A percentile compares a stretch with the other conserved stretches of the same genome.
These are phyloP conservation scores for Carex scoparia DNA, from an alignment of 176 grass and related monocot genomes.

Conservation along the genomic window DNA sequence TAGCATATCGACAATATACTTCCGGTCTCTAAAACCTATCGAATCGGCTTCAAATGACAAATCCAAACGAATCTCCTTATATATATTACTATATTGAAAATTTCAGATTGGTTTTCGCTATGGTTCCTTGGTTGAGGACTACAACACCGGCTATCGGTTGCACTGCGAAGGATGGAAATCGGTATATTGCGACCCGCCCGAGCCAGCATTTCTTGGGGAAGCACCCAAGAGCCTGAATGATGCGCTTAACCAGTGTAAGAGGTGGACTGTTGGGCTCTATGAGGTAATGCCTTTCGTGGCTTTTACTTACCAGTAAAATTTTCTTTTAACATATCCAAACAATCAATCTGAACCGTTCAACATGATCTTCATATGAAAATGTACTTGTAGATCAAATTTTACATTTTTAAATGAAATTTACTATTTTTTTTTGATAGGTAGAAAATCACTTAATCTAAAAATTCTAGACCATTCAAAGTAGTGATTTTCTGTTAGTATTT, in stretches of 20 bases:
- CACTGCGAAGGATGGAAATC: slow-evolving; percentile 40
- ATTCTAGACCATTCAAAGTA: too few relatives aligned
- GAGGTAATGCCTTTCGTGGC: background rate
- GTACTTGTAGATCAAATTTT: too few relatives aligned
- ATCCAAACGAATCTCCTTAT: too few relatives aligned
- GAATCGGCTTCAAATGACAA: too few relatives aligned
- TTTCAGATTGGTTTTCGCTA: slow-evolving; percentile 39
- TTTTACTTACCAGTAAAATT: background rate
- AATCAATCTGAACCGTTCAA: too few relatives aligned
- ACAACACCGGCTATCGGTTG: slow-evolving; percentile 26
- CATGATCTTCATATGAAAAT: too few relatives aligned
- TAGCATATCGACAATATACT: too few relatives aligned
- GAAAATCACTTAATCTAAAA: too few relatives aligned
- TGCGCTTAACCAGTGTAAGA: slow-evolving; percentile 30
- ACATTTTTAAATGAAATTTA: too few relatives aligned
- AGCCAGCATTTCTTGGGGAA: slow-evolving; percentile 29
- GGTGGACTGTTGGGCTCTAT: slow-evolving; percentile 29
- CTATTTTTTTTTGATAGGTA: too few relatives aligned
- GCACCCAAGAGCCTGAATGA: slow-evolving; percentile 38
- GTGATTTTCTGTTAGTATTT: too few relatives aligned
- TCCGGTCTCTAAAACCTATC: too few relatives aligned
- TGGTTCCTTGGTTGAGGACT: slow-evolving; percentile 39
- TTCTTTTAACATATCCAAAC: background rate
- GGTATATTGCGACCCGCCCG: slow-evolving; percentile 23
- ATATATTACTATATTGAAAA: background rate